Conservation (phyloP, 2,329 filamentous ascomycete species). For the Fusarium sulawesiense region DNA sequence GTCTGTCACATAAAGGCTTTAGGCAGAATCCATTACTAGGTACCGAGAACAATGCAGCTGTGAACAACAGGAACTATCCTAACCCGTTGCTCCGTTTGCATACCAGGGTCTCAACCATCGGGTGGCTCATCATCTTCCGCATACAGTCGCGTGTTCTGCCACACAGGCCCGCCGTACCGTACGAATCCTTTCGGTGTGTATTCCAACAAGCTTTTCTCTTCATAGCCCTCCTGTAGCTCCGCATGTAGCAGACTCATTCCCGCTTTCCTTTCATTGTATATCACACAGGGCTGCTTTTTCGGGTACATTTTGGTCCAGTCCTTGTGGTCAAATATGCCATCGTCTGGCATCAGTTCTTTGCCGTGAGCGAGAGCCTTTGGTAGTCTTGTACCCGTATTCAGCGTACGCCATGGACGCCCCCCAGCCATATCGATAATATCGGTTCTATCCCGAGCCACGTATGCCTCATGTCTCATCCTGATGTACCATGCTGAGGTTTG, state of each 20-base stretch:
- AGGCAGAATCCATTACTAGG: too few relatives aligned
- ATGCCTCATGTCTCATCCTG: not conserved
- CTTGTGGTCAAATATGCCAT: not conserved
- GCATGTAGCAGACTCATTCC: not conserved
- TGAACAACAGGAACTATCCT: too few relatives aligned
- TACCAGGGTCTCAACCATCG: too few relatives aligned
- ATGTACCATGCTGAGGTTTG: not conserved
- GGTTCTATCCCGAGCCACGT: fast-evolving
- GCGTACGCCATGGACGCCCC: not conserved
- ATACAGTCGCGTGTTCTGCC: not conserved
- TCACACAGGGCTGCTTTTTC: not conserved
- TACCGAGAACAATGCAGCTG: too few relatives aligned
- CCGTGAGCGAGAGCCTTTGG: not conserved
- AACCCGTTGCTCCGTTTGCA: too few relatives aligned
- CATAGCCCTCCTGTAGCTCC: not conserved
- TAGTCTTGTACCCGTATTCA: not conserved
- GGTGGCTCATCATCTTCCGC: not conserved
- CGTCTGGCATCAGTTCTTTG: not conserved
- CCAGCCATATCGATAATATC: not conserved
- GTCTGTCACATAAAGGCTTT: too few relatives aligned
- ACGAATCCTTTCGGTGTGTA: not conserved
- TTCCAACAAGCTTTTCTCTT: not conserved
- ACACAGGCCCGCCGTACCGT: not conserved
- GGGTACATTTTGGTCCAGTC: not conserved
- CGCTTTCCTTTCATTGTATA: not conserved